Evolutionary conservation across 768 basidiomycete genomes (phyloP).

Genomic region (Albatrellus ellisii): DNA sequence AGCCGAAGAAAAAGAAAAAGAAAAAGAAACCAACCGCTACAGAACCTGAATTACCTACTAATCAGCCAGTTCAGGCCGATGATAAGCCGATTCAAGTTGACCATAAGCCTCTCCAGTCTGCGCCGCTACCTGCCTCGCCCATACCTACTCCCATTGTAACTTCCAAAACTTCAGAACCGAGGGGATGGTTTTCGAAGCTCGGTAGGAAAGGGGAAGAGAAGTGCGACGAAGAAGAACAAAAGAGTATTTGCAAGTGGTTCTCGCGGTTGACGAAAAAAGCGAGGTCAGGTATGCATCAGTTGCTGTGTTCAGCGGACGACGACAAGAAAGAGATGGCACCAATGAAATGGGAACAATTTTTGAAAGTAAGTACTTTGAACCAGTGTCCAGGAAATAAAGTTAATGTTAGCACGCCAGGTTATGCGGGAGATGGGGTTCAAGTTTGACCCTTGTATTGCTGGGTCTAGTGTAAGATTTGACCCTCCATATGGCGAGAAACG

Average conservation of each 20-base stretch:
- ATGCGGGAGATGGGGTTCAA: slow-evolving; percentile 21
- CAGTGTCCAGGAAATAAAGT: neutral
- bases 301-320: slow-evolving; percentile 15
- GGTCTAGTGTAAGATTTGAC: slow-evolving; percentile 21
- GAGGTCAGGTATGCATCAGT: slow-evolving; percentile 10
- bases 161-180: no score
- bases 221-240: slow-evolving; percentile 23
- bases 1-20: slow-evolving; percentile 56
- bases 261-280: slow-evolving; percentile 14
- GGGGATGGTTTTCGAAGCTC: slow-evolving; percentile 41
- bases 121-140: no score
- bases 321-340: slow-evolving; percentile 14
- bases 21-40: neutral
- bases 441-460: slow-evolving; percentile 18
- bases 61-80: no score
- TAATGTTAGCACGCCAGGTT: slow-evolving; percentile 9
- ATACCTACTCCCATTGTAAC: no score
- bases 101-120: no score
- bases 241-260: slow-evolving; percentile 16
- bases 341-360: slow-evolving; percentile 23
- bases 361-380: slow-evolving; percentile 13
- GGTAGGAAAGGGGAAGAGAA: slow-evolving; percentile 23
- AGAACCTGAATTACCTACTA: neutral
- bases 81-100: no score
- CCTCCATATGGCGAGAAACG: slow-evolving; percentile 15